Base-by-base conservation (phyloP, 495 filamentous ascomycete genomes). In the Neurospora sp. region DNA sequence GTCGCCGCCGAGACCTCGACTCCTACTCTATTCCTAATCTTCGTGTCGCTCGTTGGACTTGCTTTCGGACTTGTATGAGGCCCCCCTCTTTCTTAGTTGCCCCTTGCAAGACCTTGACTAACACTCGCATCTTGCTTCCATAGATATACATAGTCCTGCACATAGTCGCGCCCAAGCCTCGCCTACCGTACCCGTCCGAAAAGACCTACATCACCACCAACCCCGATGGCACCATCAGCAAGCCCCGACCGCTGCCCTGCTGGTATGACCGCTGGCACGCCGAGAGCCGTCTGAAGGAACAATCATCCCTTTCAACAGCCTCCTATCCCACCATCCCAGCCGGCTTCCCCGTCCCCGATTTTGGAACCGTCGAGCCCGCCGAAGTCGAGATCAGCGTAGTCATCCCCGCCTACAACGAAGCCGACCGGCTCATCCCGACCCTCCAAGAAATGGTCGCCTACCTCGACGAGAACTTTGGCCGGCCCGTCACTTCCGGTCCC, bases 361-460 rank as follows among this genome's bases (percentile, higher is more conserved):
- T 79, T 18, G 80, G 79, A 18, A 77, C 76, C 72, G 85, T 84
- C 47, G 83, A 84, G 76, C 83, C 82, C 5, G 80, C 82, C 65
- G 83, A 85, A 40, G 80, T 83, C 8, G 77, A 80, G 79, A 89
- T 99, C 85, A 95, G 91, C 70, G 89, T 98, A 3, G 93, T 99
- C 3, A 91, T 99, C 68, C 96, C 96, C 0, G 96, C 96, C 7
- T 99, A 93, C 85, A 98, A 99, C 80, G 96, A 99, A 75, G 89
- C 93, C 75, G 86, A 92, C 71, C 89, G 96, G 16, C 85, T 99
- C 22, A 84, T 86, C 8, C 89, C 89, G 9, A 97, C 97, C 87
- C 85, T 99, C 20, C 90, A 94, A 74, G 96, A 99, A 82, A 93
- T 97, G 16, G 91, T 97, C 70, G 89, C 90, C 70, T 96, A 93